phyloP scores from a whole-genome alignment of 805 yeast species.

The Yarrowia sp. region DNA sequence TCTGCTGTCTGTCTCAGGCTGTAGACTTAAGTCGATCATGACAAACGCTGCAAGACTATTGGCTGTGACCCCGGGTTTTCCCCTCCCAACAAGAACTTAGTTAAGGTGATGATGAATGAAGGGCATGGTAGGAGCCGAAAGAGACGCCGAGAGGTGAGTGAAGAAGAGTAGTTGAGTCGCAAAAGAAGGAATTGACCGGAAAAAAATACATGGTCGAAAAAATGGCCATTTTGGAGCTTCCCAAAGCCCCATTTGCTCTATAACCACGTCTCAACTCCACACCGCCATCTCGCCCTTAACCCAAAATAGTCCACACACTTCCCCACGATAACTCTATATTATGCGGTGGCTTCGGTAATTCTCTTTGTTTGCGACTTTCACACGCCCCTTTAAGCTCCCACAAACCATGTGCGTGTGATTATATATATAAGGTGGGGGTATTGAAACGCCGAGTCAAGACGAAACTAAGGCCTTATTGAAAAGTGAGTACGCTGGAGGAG shows the following conservation, averaged over 20 bases:
- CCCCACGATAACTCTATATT: constrained; percentile 21
- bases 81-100: constrained; percentile 24
- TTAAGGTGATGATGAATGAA: background rate
- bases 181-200: background rate
- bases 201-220: background rate
- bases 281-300: constrained; percentile 11
- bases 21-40: constrained; percentile 14
- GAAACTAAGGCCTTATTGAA: constrained; percentile 5
- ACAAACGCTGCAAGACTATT: constrained; percentile 14
- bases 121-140: background rate
- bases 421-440: constrained; percentile 22
- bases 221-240: background rate
- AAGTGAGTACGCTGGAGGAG: background rate
- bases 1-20: constrained; percentile 12
- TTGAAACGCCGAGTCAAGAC: constrained; percentile 18
- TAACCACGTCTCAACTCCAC: background rate
- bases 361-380: constrained; percentile 23
- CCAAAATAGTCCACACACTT: constrained; percentile 1
- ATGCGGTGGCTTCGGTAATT: constrained; percentile 14
- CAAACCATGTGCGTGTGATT: constrained; percentile 21
- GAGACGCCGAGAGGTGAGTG: background rate
- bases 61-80: constrained; percentile 23
- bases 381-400: constrained; percentile 22
- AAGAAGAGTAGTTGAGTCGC: no score
- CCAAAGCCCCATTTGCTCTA: no score